phyloP scores from a whole-genome alignment of 1,139 yeast genomes.

The Saccharomyces hybrid region DNA sequence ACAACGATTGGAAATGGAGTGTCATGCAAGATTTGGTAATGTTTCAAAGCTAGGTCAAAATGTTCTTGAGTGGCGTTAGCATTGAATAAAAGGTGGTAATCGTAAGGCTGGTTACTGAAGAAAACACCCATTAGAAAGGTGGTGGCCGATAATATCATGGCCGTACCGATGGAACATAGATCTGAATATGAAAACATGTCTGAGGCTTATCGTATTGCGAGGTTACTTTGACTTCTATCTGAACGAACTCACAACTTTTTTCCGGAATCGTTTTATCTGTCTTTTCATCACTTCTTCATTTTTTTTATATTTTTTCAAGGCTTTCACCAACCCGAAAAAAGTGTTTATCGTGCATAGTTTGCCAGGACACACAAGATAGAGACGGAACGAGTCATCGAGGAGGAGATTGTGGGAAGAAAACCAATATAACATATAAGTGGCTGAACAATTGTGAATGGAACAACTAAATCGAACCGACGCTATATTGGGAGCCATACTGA shows the following conservation, averaged over 20 bases:
- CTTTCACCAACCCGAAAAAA: background rate
- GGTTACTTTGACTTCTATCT: background rate
- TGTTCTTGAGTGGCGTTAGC: slow-evolving; percentile 43
- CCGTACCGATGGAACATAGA: slow-evolving; percentile 27
- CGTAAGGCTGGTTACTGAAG: slow-evolving; percentile 77
- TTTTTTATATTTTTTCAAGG: background rate
- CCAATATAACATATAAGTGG: too few relatives aligned
- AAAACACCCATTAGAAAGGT: slow-evolving; percentile 76
- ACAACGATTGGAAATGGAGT: slow-evolving; percentile 52
- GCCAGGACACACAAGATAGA: background rate
- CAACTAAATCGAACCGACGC: too few relatives aligned
- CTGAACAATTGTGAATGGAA: too few relatives aligned
- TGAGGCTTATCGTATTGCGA: background rate
- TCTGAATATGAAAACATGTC: slow-evolving; percentile 13
- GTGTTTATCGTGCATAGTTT: background rate
- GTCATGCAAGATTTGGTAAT: slow-evolving; percentile 56
- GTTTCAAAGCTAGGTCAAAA: slow-evolving; percentile 56
- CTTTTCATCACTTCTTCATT: background rate
- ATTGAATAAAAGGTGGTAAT: slow-evolving; percentile 67
- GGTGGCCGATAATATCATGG: slow-evolving; percentile 36
- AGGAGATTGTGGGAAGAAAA: background rate
- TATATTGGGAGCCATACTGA: too few relatives aligned
- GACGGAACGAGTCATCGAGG: background rate
- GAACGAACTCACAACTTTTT: background rate
- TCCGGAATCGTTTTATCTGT: background rate